Percentiles rank a stretch among this genome's conserved stretches.
Evolutionary conservation across 2,329 filamentous ascomycete genomes (phyloP).

Genomic region (Dissoconium aciculare): DNA sequence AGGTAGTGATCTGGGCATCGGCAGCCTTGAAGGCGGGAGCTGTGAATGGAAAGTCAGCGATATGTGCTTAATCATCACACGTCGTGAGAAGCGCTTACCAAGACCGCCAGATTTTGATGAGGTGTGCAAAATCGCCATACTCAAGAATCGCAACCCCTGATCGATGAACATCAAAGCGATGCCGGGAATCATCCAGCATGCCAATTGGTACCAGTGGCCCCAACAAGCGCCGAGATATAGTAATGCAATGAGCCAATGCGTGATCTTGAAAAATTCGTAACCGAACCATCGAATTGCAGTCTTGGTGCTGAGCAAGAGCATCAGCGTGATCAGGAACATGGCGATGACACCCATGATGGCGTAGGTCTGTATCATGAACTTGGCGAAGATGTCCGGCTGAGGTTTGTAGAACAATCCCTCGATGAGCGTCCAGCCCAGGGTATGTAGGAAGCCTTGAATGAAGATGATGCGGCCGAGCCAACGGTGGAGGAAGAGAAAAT

Average conservation of each 20-base stretch:
- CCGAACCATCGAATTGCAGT: slow-evolving; percentile 50
- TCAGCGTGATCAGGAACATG: slow-evolving; percentile 45
- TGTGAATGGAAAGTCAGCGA: no score
- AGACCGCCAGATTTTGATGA: slow-evolving; percentile 13
- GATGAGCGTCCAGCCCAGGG: slow-evolving; percentile 54
- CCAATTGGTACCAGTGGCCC: slow-evolving; percentile 55
- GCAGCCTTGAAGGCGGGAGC: slow-evolving; percentile 45
- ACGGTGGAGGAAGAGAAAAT: slow-evolving; percentile 63
- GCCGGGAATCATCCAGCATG: slow-evolving; percentile 53
- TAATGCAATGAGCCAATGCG: slow-evolving; percentile 58
- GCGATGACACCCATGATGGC: slow-evolving; percentile 61
- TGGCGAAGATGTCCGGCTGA: slow-evolving; percentile 44
- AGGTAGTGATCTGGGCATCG: slow-evolving; percentile 37
- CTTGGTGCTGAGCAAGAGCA: slow-evolving; percentile 45
- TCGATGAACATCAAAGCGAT: slow-evolving; percentile 52
- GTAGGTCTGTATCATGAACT: slow-evolving; percentile 49
- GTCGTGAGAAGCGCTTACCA: no score
- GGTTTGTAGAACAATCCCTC: slow-evolving; percentile 55
- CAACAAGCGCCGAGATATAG: slow-evolving; percentile 62
- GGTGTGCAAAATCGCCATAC: slow-evolving; percentile 44
- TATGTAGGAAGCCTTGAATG: slow-evolving; percentile 52
- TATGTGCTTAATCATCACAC: no score
- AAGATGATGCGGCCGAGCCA: slow-evolving; percentile 64
- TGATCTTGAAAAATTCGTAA: slow-evolving; percentile 57
- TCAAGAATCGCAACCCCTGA: slow-evolving; percentile 42